These are phyloP conservation scores for Aspergillus campestris DNA, from an alignment of 495 filamentous ascomycete genomes.

Conservation along the genomic window DNA sequence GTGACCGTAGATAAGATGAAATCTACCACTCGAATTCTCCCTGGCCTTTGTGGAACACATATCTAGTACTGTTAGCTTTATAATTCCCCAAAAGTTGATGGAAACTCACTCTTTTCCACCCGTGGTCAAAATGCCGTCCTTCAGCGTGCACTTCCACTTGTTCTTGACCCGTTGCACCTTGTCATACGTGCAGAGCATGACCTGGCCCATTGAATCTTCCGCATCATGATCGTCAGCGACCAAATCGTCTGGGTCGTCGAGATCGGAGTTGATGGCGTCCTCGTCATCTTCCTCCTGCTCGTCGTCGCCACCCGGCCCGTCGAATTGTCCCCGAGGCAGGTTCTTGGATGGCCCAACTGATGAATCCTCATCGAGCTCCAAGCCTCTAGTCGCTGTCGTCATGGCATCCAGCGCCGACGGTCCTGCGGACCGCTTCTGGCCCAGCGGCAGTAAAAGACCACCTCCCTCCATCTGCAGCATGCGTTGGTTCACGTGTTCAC, in stretches of 20 bases:
- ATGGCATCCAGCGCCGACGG: conserved; percentile 9
- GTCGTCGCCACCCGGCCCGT: conserved; percentile 50
- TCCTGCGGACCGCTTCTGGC: conserved; percentile 25
- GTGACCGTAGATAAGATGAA: not conserved
- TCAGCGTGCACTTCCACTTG: conserved; percentile 99
- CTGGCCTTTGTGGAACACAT: conserved; percentile 93
- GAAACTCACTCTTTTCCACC: conserved; percentile 72
- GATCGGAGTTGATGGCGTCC: conserved; percentile 97
- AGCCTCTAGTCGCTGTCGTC: conserved; percentile 2
- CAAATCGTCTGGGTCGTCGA: conserved; percentile 89
- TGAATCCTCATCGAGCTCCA: not conserved
- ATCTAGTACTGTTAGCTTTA: conserved; percentile 38
- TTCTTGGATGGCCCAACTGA: conserved; percentile 1
- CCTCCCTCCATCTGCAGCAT: conserved; percentile 67
- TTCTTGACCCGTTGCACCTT: conserved; percentile 99
- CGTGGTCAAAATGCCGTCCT: conserved; percentile 89
- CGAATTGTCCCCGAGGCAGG: conserved; percentile 43
- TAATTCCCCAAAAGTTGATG: not conserved
- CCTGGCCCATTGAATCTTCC: conserved; percentile 73
- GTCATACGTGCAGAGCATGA: conserved; percentile 98
- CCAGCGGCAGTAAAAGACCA: conserved; percentile 66
- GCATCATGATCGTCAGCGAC: conserved; percentile 64
- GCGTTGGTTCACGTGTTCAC: conserved; percentile 40
- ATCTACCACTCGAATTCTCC: conserved; percentile 95
- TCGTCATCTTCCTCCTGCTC: conserved; percentile 68